Evolutionary conservation across 2,329 filamentous ascomycete species (phyloP), one percentile per base, ranked within the genome.

Genomic region (Byssochlamys sp.): DNA sequence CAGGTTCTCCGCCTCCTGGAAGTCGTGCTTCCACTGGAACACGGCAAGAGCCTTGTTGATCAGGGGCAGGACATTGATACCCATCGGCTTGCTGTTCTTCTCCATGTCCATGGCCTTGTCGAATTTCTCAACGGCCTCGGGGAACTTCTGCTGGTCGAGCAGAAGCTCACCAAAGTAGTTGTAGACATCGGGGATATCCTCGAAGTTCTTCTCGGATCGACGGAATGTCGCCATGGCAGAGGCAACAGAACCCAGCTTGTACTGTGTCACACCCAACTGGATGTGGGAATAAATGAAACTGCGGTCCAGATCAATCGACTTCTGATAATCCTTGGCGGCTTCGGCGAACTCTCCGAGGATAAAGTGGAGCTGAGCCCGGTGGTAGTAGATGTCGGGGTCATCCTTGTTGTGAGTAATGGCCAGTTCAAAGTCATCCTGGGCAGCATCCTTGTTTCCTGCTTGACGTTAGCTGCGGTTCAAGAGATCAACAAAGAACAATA

Each of bases 251-350:
- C 94, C 94, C 88, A 97, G 95, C 86, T 99, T 99, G 81, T 99
- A 99, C 77, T 99, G 94, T 54, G 94, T 99, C 55, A 99, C 94
- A 73, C 94, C 94, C 50, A 99, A 89, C 77, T 99, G 94, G 69
- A 99, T 99, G 78, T 99, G 94, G 6, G 92, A 97, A 83, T 96
- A 99, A 78, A 99, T 99, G 76, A 99, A 99, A 65, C 90, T 86
- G 66, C 85, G 84, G 79, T 99, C 94, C 29, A 99, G 83, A 67
- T 99, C 94, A 69, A 99, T 99, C 2, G 94, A 97, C 78, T 95
- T 96, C 75, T 99, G 94, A 79, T 99, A 99, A 78, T 99, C 94
- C 79, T 95, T 96, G 59, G 94, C 91, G 3, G 94, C 94, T 65
- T 95, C 90, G 57, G 87, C 85, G 66, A 95, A 95, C 72, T 97